A percentile compares a stretch with the other conserved stretches of the same genome.
phyloP scores from a whole-genome alignment of 2,329 filamentous ascomycete genomes.

The Alternaria burnsii region DNA sequence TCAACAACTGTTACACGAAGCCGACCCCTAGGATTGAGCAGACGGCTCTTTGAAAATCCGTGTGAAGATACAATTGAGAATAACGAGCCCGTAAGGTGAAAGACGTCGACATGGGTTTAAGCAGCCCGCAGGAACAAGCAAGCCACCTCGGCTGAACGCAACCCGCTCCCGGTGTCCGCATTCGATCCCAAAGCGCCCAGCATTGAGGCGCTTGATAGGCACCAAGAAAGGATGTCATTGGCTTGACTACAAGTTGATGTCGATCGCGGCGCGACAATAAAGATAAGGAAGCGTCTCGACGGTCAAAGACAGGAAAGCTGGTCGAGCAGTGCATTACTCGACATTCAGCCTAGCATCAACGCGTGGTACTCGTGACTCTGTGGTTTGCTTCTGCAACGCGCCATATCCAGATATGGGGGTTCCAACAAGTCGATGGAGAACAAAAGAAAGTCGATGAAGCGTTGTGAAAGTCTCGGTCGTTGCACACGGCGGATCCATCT shows the following conservation, averaged over 20 bases:
- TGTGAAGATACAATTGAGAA: not conserved
- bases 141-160: constrained; percentile 19
- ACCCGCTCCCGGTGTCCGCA: constrained; percentile 12
- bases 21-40: not conserved
- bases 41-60: not conserved
- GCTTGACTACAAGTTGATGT: constrained; percentile 4
- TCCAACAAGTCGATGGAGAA: constrained; percentile 2
- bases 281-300: constrained; percentile 8
- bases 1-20: not conserved
- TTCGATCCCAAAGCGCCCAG: constrained; percentile 24
- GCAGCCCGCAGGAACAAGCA: constrained; percentile 15
- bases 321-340: not conserved
- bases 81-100: not conserved
- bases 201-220: constrained; percentile 32
- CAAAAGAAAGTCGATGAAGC: not conserved
- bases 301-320: not conserved
- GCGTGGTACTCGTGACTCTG: not conserved
- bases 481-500: constrained; percentile 1
- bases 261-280: constrained; percentile 5
- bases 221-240: constrained; percentile 21
- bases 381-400: not conserved
- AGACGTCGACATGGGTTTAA: constrained; percentile 10
- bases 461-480: not conserved
- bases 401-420: not conserved
- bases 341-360: not conserved